phyloP scores from a whole-genome alignment of 2,329 filamentous ascomycete genomes.

The Didymella lethalis region DNA sequence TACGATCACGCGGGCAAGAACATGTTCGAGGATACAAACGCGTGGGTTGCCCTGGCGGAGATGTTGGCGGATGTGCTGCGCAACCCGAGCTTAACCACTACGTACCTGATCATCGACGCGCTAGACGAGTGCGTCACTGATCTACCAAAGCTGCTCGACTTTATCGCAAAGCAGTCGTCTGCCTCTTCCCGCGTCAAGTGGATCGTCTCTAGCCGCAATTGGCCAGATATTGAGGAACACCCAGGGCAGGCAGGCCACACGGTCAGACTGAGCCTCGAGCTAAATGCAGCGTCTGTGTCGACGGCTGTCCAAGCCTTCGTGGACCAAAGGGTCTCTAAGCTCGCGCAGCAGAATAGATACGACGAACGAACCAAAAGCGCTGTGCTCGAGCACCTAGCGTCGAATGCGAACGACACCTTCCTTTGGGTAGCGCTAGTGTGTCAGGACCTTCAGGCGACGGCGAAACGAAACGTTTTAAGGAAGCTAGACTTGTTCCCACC shows the following conservation, averaged over 20 bases:
- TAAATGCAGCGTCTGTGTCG: neutral
- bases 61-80: slow-evolving; percentile 44
- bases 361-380: neutral
- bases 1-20: slow-evolving; percentile 8
- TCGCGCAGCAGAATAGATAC: neutral
- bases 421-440: neutral
- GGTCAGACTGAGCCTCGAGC: neutral
- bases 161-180: neutral
- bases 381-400: neutral
- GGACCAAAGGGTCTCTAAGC: neutral
- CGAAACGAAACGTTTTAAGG: neutral
- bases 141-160: neutral
- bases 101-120: neutral
- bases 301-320: neutral
- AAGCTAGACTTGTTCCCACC: neutral
- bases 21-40: slow-evolving; percentile 24
- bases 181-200: neutral
- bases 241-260: neutral
- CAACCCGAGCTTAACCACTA: neutral
- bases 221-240: neutral
- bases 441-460: neutral
- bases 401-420: neutral
- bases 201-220: neutral
- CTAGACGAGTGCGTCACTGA: neutral
- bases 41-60: slow-evolving; percentile 23